Evolutionary conservation across 2,329 filamentous ascomycete species (phyloP).

Genomic region (Fusarium tanahbumbuense): DNA sequence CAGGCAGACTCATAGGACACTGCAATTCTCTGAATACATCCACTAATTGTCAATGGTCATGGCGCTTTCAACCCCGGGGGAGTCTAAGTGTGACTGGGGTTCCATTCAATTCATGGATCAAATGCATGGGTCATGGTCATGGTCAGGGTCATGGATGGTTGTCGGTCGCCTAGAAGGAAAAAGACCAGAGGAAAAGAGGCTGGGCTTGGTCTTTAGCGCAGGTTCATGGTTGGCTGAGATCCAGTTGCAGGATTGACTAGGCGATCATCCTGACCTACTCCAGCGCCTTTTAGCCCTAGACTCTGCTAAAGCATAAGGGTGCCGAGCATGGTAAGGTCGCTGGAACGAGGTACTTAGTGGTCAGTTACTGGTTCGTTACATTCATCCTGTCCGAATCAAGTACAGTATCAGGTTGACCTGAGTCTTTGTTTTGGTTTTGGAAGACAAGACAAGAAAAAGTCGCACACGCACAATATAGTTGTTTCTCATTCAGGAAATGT

Average conservation of each 20-base stretch:
- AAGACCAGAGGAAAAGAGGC: conserved; percentile 8
- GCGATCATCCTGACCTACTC: not conserved
- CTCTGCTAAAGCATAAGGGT: not conserved
- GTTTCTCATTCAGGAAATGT: not conserved
- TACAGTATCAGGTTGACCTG: conserved; percentile 37
- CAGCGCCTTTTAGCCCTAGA: not conserved
- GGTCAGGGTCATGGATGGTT: not conserved
- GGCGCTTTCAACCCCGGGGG: conserved; percentile 36
- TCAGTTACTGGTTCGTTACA: conserved; percentile 13
- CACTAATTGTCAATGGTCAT: conserved; percentile 34
- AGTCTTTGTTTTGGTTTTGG: conserved; percentile 7
- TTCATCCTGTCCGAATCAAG: conserved; percentile 8
- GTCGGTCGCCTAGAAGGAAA: not conserved
- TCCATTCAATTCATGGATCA: not conserved
- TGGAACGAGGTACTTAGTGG: not conserved
- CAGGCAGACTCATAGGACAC: not conserved
- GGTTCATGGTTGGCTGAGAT: not conserved
- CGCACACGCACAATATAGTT: not conserved
- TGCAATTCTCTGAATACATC: not conserved
- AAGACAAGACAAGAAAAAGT: not conserved
- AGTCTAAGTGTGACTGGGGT: conserved; percentile 21
- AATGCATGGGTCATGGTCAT: not conserved
- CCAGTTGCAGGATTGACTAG: not conserved
- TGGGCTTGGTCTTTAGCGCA: conserved; percentile 5
- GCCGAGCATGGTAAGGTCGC: conserved; percentile 11